phyloP scores from a whole-genome alignment of 2,329 filamentous ascomycete genomes.

The Tolypocladium sp. region DNA sequence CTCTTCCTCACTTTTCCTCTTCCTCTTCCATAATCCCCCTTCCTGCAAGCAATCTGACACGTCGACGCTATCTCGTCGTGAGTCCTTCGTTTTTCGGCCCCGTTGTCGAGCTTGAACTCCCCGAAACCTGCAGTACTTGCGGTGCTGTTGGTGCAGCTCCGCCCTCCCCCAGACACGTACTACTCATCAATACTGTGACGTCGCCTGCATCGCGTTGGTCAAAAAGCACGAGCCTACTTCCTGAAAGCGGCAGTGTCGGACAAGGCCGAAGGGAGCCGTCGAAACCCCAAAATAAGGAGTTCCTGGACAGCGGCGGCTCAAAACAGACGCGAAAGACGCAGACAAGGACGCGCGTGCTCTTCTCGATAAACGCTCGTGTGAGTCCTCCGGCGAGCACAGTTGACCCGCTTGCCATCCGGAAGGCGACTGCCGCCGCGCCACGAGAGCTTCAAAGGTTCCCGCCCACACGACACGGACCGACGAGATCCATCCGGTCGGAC shows the following conservation, averaged over 20 bases:
- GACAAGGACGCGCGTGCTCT: not conserved
- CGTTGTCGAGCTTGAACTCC: not conserved
- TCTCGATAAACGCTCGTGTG: constrained; percentile 1
- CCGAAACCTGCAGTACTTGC: not conserved
- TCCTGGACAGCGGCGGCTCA: not conserved
- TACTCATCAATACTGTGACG: not conserved
- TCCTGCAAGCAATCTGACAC: not conserved
- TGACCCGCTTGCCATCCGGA: not conserved
- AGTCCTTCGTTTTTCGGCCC: not conserved
- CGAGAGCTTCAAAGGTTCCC: not conserved
- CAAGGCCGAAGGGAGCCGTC: not conserved
- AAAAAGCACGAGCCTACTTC: not conserved
- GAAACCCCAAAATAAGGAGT: not conserved
- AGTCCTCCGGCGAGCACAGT: not conserved
- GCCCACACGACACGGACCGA: not conserved
- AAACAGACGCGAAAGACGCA: not conserved
- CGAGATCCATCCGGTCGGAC: not conserved
- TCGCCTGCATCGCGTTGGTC: not conserved
- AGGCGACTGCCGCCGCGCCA: not conserved
- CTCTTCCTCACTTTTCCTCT: not conserved
- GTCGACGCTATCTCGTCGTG: not conserved
- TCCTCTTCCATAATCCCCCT: not conserved
- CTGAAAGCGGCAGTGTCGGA: not conserved
- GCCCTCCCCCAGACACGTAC: not conserved
- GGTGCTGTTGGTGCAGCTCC: not conserved